Evolutionary conservation across 2,329 filamentous ascomycete genomes (phyloP), one percentile per base, ranked within the genome.

Genomic region (Neoarthrinium moseri): DNA sequence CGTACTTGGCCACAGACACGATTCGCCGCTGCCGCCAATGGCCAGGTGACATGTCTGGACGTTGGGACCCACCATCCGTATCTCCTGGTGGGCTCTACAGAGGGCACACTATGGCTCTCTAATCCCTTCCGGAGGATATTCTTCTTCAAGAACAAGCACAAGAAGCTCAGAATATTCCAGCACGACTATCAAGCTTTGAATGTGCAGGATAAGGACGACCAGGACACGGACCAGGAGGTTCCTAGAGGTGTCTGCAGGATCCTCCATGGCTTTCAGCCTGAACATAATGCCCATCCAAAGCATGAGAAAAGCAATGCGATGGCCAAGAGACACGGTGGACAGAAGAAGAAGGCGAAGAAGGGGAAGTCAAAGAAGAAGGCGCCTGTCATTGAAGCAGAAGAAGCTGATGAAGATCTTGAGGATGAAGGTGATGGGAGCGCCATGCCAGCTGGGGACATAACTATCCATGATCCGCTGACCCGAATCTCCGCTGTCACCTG

Each of bases 401-500:
- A 30, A 13, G 4, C 47, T 44, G 29, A 30, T 13, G 51, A 46
- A 5, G 52, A 45, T 22, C 30, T 37, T 8, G 49, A 69, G 66
- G 40, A 64, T 15, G 56, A 61, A 8, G 56, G 58, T 5, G 54
- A 53, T n/a, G 49, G 53, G 11, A 57, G 56, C 17, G 57, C 53
- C 37, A 42, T 49, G 47, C 49, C 52, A 4, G 45, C 71, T 1
- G 69, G 68, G 4, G 66, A 74, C 29, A 70, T 71, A 4, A 66
- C 77, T 4, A 71, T 86, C 10, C 77, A 83, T 55, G 84, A 88
- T 46, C 77, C 84, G 38, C 68, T 76, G 51, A 84, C 81, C 8
- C 75, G 83, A 37, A 69, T 88, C 51, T 82, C 82, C 5, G 70
- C 75, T 2, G 67, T 86, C 20, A 74, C 76, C 32, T 89, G 85